Percentiles rank a stretch among this genome's conserved stretches.
phyloP scores from a whole-genome alignment of 257 asterid species.

The Primulina tabacum region DNA sequence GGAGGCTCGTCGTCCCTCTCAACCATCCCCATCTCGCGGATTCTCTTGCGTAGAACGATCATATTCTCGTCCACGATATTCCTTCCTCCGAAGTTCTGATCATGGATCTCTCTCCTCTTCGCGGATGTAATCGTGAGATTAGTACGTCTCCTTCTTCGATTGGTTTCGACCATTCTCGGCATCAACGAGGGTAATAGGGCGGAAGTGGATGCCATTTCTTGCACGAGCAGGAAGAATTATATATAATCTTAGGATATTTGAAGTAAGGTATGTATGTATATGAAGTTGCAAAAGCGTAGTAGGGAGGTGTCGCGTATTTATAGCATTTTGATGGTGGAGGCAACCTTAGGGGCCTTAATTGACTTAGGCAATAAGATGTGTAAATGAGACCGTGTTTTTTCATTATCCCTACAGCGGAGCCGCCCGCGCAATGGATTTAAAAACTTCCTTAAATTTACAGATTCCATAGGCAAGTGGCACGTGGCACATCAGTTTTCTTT shows the following conservation, averaged over 20 bases:
- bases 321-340: not conserved
- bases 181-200: conserved; percentile 7
- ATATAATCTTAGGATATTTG: not conserved
- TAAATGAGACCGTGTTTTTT: conserved; percentile 21
- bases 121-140: conserved; percentile 13
- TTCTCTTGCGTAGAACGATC: conserved; percentile 53
- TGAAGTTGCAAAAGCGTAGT: no score
- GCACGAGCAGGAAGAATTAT: not conserved
- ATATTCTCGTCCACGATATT: conserved; percentile 41
- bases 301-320: conserved; percentile 8
- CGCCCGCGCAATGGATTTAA: conserved; percentile 24
- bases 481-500: not conserved
- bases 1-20: conserved; percentile 39
- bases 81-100: conserved; percentile 34
- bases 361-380: conserved; percentile 12
- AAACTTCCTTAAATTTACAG: not conserved
- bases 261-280: not conserved
- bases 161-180: not conserved
- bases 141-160: not conserved
- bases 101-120: conserved; percentile 28
- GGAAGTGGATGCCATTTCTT: not conserved
- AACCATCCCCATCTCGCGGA: conserved; percentile 47
- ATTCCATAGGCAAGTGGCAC: not conserved
- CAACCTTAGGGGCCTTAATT: not conserved
- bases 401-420: conserved; percentile 24